Conservation (phyloP, 208 protist species). For the Leishmania guyanensis region DNA sequence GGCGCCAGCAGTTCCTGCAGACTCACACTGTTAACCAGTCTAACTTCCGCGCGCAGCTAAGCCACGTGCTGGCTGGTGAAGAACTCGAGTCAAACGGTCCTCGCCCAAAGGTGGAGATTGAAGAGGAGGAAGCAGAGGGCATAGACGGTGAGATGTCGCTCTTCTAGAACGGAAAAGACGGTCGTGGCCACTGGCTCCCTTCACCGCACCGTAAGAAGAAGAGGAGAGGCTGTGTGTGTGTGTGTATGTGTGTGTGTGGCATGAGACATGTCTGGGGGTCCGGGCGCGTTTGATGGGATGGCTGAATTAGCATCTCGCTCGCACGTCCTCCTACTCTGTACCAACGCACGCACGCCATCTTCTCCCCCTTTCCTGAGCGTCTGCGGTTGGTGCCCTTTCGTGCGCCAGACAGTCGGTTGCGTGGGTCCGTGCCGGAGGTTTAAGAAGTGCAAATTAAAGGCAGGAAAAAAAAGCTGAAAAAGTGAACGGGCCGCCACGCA, state of each 20-base stretch:
- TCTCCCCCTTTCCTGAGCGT: background rate
- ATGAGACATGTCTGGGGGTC: background rate
- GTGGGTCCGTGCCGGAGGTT: no score
- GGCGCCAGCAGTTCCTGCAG: conserved; percentile 93
- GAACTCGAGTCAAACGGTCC: conserved; percentile 85
- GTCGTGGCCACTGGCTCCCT: background rate
- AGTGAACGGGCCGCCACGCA: no score
- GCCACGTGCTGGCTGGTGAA: conserved; percentile 78
- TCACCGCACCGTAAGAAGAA: background rate
- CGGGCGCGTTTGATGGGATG: background rate
- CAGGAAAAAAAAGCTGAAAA: no score
- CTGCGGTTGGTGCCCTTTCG: no score
- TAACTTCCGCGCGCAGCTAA: conserved; percentile 90
- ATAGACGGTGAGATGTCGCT: conserved; percentile 91
- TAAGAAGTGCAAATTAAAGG: no score
- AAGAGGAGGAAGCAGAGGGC: conserved; percentile 89
- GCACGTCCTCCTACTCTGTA: background rate
- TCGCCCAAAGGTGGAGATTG: conserved; percentile 78
- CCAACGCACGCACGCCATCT: background rate
- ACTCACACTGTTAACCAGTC: conserved; percentile 84
- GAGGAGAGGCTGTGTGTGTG: background rate
- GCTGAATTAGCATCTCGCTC: background rate
- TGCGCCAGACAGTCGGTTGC: no score
- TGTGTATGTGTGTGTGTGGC: background rate
- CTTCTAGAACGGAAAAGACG: conserved; percentile 50